phyloP scores from a whole-genome alignment of 2,329 filamentous ascomycete species.

The Phialophora macrospora region DNA sequence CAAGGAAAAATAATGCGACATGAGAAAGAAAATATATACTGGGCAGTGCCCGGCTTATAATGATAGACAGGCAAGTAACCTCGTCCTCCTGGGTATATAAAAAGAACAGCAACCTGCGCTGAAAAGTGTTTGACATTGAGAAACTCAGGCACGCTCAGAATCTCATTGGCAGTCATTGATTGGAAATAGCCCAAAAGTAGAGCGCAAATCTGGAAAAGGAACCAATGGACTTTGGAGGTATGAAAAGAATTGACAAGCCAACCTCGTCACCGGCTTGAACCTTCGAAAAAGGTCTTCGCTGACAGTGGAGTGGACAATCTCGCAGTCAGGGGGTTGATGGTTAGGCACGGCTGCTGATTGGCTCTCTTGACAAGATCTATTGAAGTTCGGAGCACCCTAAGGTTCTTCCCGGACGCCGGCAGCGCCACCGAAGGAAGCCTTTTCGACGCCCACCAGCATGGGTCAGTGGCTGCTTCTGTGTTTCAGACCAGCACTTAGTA shows the following conservation, averaged over 20 bases:
- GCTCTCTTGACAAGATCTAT: neutral
- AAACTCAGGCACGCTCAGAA: neutral
- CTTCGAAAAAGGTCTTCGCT: neutral
- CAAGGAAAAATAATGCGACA: neutral
- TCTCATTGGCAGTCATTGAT: neutral
- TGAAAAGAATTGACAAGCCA: neutral
- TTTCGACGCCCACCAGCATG: neutral
- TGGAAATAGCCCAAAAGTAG: neutral
- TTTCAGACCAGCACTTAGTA: neutral
- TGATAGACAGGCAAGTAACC: neutral
- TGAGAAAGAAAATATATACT: neutral
- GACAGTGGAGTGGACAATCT: constrained; percentile 12
- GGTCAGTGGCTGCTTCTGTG: neutral
- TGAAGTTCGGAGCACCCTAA: constrained; percentile 12
- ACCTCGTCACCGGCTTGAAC: constrained; percentile 8
- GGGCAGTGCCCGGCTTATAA: neutral
- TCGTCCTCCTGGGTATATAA: neutral
- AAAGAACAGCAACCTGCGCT: neutral
- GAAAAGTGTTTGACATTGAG: neutral
- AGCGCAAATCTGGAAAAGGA: neutral
- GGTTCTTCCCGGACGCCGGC: constrained; percentile 20
- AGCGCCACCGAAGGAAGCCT: neutral
- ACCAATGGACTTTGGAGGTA: constrained; percentile 4
- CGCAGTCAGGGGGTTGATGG: constrained; percentile 8
- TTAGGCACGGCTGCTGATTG: constrained; percentile 5